phyloP scores from a whole-genome alignment of 257 asterid species.

The Salvia hispanica region DNA sequence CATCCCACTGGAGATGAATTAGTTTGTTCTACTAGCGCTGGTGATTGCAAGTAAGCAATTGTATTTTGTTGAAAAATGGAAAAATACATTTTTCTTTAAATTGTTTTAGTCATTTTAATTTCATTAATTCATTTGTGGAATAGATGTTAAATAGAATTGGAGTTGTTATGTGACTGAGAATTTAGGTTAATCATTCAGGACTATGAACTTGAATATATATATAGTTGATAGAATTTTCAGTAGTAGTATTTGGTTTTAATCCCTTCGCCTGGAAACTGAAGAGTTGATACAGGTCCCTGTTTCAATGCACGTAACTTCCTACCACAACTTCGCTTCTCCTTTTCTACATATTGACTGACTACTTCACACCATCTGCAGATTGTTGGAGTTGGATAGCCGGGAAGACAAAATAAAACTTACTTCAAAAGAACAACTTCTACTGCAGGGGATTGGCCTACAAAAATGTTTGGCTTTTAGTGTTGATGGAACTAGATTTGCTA shows the following conservation, averaged over 20 bases:
- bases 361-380: constrained; percentile 44
- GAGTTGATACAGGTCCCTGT: neutral
- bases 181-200: neutral
- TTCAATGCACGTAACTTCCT: neutral
- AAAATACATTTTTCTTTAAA: neutral
- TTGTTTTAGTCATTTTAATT: too few relatives aligned
- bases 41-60: constrained; percentile 84
- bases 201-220: neutral
- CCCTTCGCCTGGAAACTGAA: neutral
- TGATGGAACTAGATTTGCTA: constrained; percentile 89
- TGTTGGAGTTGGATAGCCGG: constrained; percentile 59
- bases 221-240: neutral
- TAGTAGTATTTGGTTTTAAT: neutral
- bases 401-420: constrained; percentile 57
- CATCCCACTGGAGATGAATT: constrained; percentile 85
- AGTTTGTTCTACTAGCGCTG: constrained; percentile 82
- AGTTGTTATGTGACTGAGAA: too few relatives aligned
- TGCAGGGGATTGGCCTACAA: constrained; percentile 73
- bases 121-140: neutral
- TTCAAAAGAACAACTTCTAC: constrained; percentile 60
- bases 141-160: too few relatives aligned
- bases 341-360: constrained; percentile 3
- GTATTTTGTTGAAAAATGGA: neutral
- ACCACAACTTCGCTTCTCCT: neutral
- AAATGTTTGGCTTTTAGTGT: constrained; percentile 86